phyloP scores from a whole-genome alignment of 2,329 filamentous ascomycete genomes.

The Anthostomella pinea region DNA sequence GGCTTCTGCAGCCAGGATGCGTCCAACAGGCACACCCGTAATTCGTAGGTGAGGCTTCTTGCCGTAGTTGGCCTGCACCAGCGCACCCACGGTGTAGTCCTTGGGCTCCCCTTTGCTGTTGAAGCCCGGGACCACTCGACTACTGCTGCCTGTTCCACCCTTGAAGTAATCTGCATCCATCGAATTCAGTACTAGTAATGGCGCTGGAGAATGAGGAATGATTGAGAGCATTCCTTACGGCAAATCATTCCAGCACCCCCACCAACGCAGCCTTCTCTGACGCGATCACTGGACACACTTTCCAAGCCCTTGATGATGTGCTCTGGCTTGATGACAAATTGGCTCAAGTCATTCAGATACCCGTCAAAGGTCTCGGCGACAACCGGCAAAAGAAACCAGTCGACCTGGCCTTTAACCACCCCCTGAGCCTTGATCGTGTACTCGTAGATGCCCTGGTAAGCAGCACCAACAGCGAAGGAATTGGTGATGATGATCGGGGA shows the following conservation, averaged over 20 bases:
- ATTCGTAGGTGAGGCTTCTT: constrained; percentile 54
- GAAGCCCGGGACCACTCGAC: constrained; percentile 50
- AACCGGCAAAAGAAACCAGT: constrained; percentile 55
- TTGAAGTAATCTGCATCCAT: constrained; percentile 67
- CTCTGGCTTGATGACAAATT: constrained; percentile 52
- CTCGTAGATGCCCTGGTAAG: constrained; percentile 57
- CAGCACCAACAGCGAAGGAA: constrained; percentile 55
- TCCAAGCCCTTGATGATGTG: constrained; percentile 55
- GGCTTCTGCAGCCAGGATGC: constrained; percentile 48
- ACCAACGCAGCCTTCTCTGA: constrained; percentile 61
- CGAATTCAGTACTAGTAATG: constrained; percentile 2
- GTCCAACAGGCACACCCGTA: constrained; percentile 59
- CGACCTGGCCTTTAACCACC: constrained; percentile 41
- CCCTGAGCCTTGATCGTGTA: constrained; percentile 47
- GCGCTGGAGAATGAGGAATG: not conserved
- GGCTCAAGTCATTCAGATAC: constrained; percentile 54
- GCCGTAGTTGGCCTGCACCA: constrained; percentile 67
- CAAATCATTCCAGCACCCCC: constrained; percentile 56
- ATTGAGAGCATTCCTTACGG: constrained; percentile 17
- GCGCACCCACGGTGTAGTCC: constrained; percentile 56
- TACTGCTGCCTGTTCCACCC: constrained; percentile 63
- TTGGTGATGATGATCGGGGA: constrained; percentile 61
- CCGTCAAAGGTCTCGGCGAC: constrained; percentile 65
- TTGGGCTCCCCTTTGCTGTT: constrained; percentile 34
- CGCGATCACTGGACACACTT: constrained; percentile 45